Base-by-base conservation (phyloP, 176 grass and related monocot genomes). In the Zizania latifolia region DNA sequence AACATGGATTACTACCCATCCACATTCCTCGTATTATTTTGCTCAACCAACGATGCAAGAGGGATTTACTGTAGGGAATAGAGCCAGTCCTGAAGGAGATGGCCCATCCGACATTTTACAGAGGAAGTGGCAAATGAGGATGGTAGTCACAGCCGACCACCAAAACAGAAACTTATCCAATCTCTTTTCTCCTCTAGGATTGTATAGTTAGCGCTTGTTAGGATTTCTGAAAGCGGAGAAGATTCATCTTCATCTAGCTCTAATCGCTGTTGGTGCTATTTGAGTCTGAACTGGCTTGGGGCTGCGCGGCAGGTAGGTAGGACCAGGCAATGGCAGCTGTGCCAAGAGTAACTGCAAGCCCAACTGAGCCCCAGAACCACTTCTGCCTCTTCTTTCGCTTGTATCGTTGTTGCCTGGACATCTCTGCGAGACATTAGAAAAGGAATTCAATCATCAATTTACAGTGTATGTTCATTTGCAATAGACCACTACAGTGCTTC, bases 321-420 rank as follows among this genome's bases (percentile, higher is more conserved):
- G 92, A 95, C 96, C 96, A 99, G 2, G 77, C 85, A 76, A 99
- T 92, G 31, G 89, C 89, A 17, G 87, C 83, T 76, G 79, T 62
- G 38, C 92, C 82, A 17, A 99, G 58, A 13, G 96, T 92, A 44
- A 89, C 83, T 15, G 89, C 96, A 79, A 99, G 82, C 16, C 96
- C 85, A 53, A 99, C 75, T 50, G 96, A 95, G 50, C 89, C 77
- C 89, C 91, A 99, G 84, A 99, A 68, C 96, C 92, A 99, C 73
- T 90, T 99, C 58, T 99, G 92, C 75, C 76, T 69, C 17, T 73
- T 86, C 85, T 89, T 99, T 19, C 76, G 92, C 34, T 50, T 88
- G 50, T 86, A 77, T 13, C 87, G 62, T 16, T 90, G 81, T 84
- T 94, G 92, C 74, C 95, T 82, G 37, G 89, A 84, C 86, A 95